Evolutionary conservation across 495 filamentous ascomycete species (phyloP).

Genomic region (Hypoxylon fuscum): DNA sequence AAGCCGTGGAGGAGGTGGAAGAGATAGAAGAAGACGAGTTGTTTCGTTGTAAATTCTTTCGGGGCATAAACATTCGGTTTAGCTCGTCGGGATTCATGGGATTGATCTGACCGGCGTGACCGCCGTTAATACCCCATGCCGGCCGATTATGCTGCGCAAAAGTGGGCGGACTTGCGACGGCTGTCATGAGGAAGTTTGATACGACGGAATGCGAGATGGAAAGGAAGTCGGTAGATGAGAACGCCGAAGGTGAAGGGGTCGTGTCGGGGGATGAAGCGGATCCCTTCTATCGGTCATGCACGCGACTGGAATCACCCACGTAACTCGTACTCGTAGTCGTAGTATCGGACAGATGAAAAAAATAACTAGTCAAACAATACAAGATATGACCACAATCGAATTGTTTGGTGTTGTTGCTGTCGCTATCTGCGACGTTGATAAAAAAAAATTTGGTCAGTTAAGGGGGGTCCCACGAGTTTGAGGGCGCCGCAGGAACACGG

Average conservation of each 20-base stretch:
- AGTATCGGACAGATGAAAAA: conserved; percentile 22
- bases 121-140: conserved; percentile 78
- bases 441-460: conserved; percentile 25
- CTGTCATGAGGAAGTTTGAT: conserved; percentile 77
- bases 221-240: conserved; percentile 52
- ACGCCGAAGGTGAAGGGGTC: conserved; percentile 39
- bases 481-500: conserved; percentile 24
- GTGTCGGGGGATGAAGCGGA: conserved; percentile 29
- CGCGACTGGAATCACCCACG: conserved; percentile 27
- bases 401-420: conserved; percentile 27
- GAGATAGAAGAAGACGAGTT: conserved; percentile 88
- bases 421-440: conserved; percentile 25
- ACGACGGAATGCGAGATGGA: conserved; percentile 38
- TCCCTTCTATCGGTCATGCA: conserved; percentile 34
- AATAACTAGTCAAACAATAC: conserved; percentile 15
- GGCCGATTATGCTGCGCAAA: conserved; percentile 74
- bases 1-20: conserved; percentile 72
- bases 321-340: too few species aligned
- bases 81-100: conserved; percentile 88
- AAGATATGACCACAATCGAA: conserved; percentile 1
- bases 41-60: conserved; percentile 82
- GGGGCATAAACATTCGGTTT: conserved; percentile 85
- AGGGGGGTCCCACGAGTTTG: conserved; percentile 15
- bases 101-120: conserved; percentile 71
- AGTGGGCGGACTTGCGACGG: conserved; percentile 91